These are phyloP conservation scores for Metschnikowia sp. DNA, from an alignment of 805 yeast genomes.

Conservation along the genomic window DNA sequence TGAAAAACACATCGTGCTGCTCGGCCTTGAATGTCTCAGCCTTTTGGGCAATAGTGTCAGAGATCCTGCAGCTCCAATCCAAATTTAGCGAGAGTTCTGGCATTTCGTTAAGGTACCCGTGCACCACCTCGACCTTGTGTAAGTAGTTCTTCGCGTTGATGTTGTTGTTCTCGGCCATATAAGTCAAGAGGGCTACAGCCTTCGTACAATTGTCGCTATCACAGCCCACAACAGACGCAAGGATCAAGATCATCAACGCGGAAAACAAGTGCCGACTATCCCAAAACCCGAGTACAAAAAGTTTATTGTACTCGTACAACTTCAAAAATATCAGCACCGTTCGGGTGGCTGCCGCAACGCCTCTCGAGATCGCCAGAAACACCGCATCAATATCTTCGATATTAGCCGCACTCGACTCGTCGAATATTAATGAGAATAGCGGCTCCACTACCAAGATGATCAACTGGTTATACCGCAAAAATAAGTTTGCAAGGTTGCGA, in stretches of 20 bases:
- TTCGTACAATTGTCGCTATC: conserved; percentile 4
- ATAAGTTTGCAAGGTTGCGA: conserved; percentile 32
- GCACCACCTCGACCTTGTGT: conserved; percentile 27
- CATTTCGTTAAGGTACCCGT: conserved; percentile 19
- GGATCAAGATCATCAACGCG: conserved; percentile 28
- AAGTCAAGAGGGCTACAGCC: conserved; percentile 28
- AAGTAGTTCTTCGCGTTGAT: conserved; percentile 33
- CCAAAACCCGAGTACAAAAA: conserved; percentile 38
- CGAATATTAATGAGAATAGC: conserved; percentile 30
- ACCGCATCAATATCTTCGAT: conserved; percentile 25
- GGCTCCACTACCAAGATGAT: conserved; percentile 33
- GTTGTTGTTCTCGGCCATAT: conserved; percentile 34
- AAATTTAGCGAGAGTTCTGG: conserved; percentile 24
- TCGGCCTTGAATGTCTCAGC: neutral
- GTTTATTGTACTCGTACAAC: conserved; percentile 25
- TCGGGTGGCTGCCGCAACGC: conserved; percentile 27
- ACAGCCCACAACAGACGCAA: conserved; percentile 19
- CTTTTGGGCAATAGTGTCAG: conserved; percentile 3
- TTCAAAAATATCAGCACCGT: conserved; percentile 29
- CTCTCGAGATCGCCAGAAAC: conserved; percentile 25
- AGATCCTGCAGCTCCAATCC: conserved; percentile 20
- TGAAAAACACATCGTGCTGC: conserved; percentile 8
- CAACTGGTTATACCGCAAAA: conserved; percentile 35
- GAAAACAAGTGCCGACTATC: conserved; percentile 38
- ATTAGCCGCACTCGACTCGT: conserved; percentile 17